Percentiles rank a stretch among this genome's conserved stretches.
Conservation (phyloP, 2,329 filamentous ascomycete species). For the Davidsoniella eucalypti region DNA sequence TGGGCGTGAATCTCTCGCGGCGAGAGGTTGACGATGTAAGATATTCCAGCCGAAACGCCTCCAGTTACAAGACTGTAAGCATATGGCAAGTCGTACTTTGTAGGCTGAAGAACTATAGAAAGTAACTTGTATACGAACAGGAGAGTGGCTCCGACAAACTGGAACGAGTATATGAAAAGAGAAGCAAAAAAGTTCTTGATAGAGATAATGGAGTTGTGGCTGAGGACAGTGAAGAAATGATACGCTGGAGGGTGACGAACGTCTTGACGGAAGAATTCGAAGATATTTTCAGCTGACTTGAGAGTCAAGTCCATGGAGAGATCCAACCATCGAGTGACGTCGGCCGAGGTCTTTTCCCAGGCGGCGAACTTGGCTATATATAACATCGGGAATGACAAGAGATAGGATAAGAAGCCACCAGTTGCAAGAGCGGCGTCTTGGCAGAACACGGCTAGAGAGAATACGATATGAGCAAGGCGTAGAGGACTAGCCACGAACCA, state of each 20-base stretch:
- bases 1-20: conserved; percentile 14
- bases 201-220: conserved; percentile 49
- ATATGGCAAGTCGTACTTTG: conserved; percentile 1
- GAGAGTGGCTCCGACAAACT: neutral
- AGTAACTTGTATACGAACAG: neutral
- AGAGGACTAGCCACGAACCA: conserved; percentile 66
- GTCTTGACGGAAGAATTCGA: neutral
- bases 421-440: conserved; percentile 59
- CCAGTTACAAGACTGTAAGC: neutral
- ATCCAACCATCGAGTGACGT: neutral
- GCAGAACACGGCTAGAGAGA: conserved; percentile 58
- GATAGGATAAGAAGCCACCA: conserved; percentile 29
- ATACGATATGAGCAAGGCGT: conserved; percentile 55
- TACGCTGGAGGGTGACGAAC: conserved; percentile 33
- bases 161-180: neutral
- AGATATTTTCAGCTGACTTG: no score
- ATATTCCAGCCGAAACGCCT: neutral
- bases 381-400: conserved; percentile 8
- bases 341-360: conserved; percentile 13
- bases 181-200: conserved; percentile 30
- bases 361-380: conserved; percentile 7
- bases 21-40: neutral
- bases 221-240: conserved; percentile 60
- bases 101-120: neutral
- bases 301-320: no score